Base-by-base conservation (phyloP, 371 early-diverging fungal species). In the Mortierella sp. region DNA sequence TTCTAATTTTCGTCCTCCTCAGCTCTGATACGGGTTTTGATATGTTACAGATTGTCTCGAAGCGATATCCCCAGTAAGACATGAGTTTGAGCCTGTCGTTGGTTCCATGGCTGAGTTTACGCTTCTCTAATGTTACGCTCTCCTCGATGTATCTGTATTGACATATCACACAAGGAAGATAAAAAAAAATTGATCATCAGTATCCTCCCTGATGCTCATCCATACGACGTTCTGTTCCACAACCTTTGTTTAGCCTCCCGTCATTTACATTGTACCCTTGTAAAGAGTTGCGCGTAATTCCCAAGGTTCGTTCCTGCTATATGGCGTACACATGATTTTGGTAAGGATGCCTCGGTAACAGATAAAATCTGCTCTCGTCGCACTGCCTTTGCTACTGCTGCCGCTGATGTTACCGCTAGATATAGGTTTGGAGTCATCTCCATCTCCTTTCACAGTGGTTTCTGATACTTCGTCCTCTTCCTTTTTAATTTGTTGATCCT, bases 271-370 rank as follows among this genome's bases (percentile, higher is more conserved):
- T 4, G 79, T 54, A 15, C 90, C 93, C 31, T 94, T 90, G 78
- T 86, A 87, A 43, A 87, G 83, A 0, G 94, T 93, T 0, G 92
- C 94, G 6, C 93, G 87, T 29, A 98, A 83, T 61, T 93, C 91
- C 94, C 96, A 97, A 2, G 87, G 84, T 7, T 95, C 95, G 43
- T 90, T 90, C 34, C 82, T 61, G 6, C 89, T 66, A 77, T 93
- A 96, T 15, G 96, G 97, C 0, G 94, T 91, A 61, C 88, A 88
- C 64, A 95, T 77, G 9, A 98, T 84, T 69, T 93, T 93, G 40
- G 96, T 96, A 76, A 97, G 88, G 67, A 97, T 93, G 10, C 98
- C 98, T 32, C 98, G 86, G 84, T 92, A 91, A 57, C 86, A 86
- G 32, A 90, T 31, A 43, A 79, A 79, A 23, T 79, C 70, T 32